These are phyloP conservation scores for Clarireedia sp. DNA, from an alignment of 2,329 filamentous ascomycete species.

Conservation along the genomic window DNA sequence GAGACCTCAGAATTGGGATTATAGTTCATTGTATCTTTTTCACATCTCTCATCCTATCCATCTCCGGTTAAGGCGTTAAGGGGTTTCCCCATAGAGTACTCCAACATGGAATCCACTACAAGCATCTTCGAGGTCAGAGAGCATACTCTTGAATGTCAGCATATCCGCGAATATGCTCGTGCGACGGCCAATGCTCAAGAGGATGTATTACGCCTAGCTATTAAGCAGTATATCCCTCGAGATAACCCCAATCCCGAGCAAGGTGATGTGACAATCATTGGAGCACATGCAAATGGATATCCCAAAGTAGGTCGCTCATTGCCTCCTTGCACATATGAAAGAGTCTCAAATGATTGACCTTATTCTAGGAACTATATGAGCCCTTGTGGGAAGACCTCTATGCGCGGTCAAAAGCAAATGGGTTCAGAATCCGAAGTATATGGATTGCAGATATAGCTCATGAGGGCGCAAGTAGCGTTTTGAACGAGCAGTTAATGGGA, in stretches of 20 bases:
- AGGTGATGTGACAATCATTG: conserved; percentile 79
- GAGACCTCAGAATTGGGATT: too few relatives aligned
- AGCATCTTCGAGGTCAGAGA: conserved; percentile 56
- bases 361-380: conserved; percentile 79
- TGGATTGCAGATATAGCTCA: conserved; percentile 79
- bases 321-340: too few relatives aligned
- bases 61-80: background rate
- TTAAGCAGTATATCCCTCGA: conserved; percentile 83
- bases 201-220: conserved; percentile 61
- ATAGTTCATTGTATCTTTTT: background rate
- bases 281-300: conserved; percentile 84
- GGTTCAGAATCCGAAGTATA: conserved; percentile 66
- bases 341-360: background rate
- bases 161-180: conserved; percentile 74
- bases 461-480: conserved; percentile 67
- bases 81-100: background rate
- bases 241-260: conserved; percentile 59
- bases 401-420: conserved; percentile 43
- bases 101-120: conserved; percentile 21
- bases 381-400: conserved; percentile 80
- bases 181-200: conserved; percentile 67
- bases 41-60: background rate
- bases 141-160: conserved; percentile 64
- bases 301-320: conserved; percentile 55
- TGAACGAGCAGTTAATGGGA: conserved; percentile 69